A percentile compares a stretch with the other conserved stretches of the same genome.
phyloP scores from a whole-genome alignment of 164 flowering plant species.

The Malania oleifera region DNA sequence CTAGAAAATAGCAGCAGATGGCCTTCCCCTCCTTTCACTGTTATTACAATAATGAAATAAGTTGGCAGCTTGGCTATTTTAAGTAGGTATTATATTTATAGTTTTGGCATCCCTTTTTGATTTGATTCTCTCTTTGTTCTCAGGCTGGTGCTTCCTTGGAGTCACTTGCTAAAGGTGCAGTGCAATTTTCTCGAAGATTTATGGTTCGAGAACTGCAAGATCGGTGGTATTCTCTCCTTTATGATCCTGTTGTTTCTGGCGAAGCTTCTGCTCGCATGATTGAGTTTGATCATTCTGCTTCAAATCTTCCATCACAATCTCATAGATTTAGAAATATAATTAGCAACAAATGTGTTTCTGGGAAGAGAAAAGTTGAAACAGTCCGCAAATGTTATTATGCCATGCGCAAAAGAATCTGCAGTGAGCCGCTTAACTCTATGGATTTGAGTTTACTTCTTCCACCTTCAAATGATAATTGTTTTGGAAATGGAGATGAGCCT shows the following conservation, averaged over 20 bases:
- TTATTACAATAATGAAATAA: too few relatives aligned
- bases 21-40: too few relatives aligned
- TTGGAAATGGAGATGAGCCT: conserved; percentile 34
- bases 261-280: conserved; percentile 59
- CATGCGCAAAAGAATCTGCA: conserved; percentile 64
- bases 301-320: conserved; percentile 26
- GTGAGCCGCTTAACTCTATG: conserved; percentile 40
- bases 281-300: conserved; percentile 40
- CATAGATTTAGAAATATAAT: conserved; percentile 30
- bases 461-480: conserved; percentile 27
- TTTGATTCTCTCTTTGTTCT: conserved; percentile 4
- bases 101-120: too few relatives aligned
- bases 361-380: conserved; percentile 64
- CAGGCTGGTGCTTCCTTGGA: conserved; percentile 95
- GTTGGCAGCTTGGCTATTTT: too few relatives aligned
- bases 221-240: conserved; percentile 82
- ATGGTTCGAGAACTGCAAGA: conserved; percentile 64
- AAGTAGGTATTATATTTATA: too few relatives aligned
- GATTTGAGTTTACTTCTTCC: conserved; percentile 42
- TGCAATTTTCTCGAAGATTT: conserved; percentile 68
- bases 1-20: too few relatives aligned
- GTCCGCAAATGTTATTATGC: conserved; percentile 67
- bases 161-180: conserved; percentile 93
- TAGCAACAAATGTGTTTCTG: conserved; percentile 25
- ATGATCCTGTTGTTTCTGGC: conserved; percentile 61